Conservation (phyloP, 2,329 filamentous ascomycete genomes). For the Colletotrichum liriopes region DNA sequence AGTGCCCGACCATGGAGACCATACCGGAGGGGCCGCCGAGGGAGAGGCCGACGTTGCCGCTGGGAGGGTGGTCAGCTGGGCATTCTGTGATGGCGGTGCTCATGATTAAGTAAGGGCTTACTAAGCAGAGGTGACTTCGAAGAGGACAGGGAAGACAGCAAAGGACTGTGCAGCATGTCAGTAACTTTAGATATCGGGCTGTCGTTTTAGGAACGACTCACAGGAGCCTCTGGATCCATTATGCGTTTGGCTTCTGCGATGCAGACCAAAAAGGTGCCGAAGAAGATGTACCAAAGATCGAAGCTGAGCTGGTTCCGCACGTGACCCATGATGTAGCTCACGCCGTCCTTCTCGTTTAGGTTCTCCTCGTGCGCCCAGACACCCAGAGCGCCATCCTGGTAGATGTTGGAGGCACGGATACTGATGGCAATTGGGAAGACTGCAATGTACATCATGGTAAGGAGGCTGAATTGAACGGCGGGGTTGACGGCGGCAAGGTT, state of each 20-base stretch:
- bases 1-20: too few relatives aligned
- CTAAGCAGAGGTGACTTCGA: too few relatives aligned
- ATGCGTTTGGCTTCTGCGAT: conserved; percentile 42
- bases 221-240: conserved; percentile 14
- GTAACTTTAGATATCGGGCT: too few relatives aligned
- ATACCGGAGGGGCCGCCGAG: too few relatives aligned
- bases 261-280: conserved; percentile 56
- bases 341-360: conserved; percentile 49
- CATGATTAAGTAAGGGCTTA: too few relatives aligned
- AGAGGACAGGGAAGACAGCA: too few relatives aligned
- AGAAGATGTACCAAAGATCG: conserved; percentile 59
- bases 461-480: conserved; percentile 70
- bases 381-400: conserved; percentile 74
- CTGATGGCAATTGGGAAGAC: conserved; percentile 74
- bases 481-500: conserved; percentile 65
- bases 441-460: conserved; percentile 78
- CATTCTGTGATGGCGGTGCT: too few relatives aligned
- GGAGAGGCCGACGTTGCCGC: too few relatives aligned
- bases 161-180: too few relatives aligned
- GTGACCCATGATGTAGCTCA: conserved; percentile 52
- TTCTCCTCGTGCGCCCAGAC: conserved; percentile 61
- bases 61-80: too few relatives aligned
- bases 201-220: too few relatives aligned
- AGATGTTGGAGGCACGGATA: conserved; percentile 73
- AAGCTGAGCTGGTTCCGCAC: conserved; percentile 58